These are phyloP conservation scores for Saksenaea oblongispora DNA, from an alignment of 371 early-diverging fungal genomes.

Conservation along the genomic window DNA sequence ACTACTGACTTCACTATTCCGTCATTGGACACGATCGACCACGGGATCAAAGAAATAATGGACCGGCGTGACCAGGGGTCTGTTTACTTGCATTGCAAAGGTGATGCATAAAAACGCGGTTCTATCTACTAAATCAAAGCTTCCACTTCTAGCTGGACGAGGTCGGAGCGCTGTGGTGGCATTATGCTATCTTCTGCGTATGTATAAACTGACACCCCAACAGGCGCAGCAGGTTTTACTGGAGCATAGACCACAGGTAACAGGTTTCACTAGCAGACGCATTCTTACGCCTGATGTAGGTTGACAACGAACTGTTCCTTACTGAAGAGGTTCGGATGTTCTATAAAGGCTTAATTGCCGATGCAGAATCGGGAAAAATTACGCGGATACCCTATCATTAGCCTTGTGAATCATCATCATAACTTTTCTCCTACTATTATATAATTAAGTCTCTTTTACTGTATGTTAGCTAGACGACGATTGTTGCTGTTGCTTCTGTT, in stretches of 20 bases:
- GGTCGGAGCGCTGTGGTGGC: slow-evolving; percentile 49
- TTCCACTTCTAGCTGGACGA: slow-evolving; percentile 33
- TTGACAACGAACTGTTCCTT: slow-evolving; percentile 39
- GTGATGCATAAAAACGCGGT: slow-evolving; percentile 9
- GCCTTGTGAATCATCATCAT: background rate
- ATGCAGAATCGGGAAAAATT: slow-evolving; percentile 31
- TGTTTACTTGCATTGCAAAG: slow-evolving; percentile 52
- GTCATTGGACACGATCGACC: slow-evolving; percentile 22
- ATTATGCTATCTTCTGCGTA: slow-evolving; percentile 41
- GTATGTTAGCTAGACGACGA: too few species aligned
- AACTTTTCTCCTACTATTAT: background rate
- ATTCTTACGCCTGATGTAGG: slow-evolving; percentile 12
- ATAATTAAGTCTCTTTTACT: too few species aligned
- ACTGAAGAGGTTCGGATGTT: slow-evolving; percentile 35
- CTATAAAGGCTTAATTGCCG: slow-evolving; percentile 35
- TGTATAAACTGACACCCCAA: slow-evolving; percentile 26
- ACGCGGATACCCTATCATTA: slow-evolving; percentile 19
- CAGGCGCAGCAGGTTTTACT: slow-evolving; percentile 33
- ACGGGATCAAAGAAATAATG: slow-evolving; percentile 26
- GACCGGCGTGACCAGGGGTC: slow-evolving; percentile 10
- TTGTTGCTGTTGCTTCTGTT: background rate
- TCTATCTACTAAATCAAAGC: background rate
- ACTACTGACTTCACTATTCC: slow-evolving; percentile 48
- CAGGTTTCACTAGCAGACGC: background rate
- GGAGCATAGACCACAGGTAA: slow-evolving; percentile 39